phyloP scores from a whole-genome alignment of 1,284 basidiomycete species.

The Trametes hirsuta region DNA sequence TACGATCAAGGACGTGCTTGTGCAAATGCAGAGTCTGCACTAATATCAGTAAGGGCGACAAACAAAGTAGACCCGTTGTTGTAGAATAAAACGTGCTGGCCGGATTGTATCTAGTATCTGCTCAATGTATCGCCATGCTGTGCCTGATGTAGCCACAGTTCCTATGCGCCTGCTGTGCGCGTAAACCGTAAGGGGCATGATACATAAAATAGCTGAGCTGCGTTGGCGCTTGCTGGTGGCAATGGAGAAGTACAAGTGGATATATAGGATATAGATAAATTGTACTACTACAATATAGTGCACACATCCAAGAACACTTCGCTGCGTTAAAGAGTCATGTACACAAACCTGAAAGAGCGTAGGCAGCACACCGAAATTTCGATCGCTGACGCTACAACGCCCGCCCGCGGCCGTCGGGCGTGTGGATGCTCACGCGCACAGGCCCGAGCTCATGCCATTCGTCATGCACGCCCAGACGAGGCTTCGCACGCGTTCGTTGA shows the following conservation, averaged over 20 bases:
- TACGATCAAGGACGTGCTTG: conserved; percentile 54
- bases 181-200: too few species aligned
- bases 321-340: not conserved
- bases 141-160: too few species aligned
- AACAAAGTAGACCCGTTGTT: not conserved
- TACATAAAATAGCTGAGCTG: too few species aligned
- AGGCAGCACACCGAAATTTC: not conserved
- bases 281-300: conserved; percentile 5
- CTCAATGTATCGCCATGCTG: too few species aligned
- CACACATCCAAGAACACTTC: not conserved
- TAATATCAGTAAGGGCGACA: conserved; percentile 32
- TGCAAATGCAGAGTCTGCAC: conserved; percentile 67
- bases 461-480: not conserved
- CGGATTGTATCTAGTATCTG: not conserved
- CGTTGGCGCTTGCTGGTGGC: not conserved
- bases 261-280: conserved; percentile 11
- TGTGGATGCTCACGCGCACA: conserved; percentile 7
- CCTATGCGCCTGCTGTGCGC: too few species aligned
- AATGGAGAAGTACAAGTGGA: not conserved
- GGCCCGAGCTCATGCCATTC: conserved; percentile 23
- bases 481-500: not conserved
- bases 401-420: not conserved
- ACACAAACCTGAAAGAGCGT: not conserved
- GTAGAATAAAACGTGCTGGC: not conserved
- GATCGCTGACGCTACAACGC: not conserved